These are phyloP conservation scores for Cladosporium sphaerospermum DNA, from an alignment of 2,329 filamentous ascomycete genomes.

Conservation along the genomic window DNA sequence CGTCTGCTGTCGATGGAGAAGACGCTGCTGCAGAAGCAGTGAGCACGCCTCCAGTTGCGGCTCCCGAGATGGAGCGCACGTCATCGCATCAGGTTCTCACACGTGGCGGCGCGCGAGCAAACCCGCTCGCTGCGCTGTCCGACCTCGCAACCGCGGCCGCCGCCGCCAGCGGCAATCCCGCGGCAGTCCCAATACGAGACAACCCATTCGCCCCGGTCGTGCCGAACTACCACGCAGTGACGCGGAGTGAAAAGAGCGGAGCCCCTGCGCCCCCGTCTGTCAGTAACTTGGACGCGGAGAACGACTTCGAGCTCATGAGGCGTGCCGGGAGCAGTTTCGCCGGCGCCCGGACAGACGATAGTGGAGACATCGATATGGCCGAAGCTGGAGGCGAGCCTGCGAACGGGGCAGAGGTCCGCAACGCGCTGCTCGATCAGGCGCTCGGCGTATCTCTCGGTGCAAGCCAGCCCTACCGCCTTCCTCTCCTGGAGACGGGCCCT, in stretches of 20 bases:
- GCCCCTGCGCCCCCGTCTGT: conserved; percentile 42
- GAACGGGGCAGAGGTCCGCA: conserved; percentile 23
- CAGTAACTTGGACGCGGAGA: conserved; percentile 38
- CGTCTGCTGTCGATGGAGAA: conserved; percentile 24
- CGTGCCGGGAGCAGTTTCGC: conserved; percentile 20
- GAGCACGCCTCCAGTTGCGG: conserved; percentile 23
- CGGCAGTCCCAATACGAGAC: conserved; percentile 25
- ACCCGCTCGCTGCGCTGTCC: conserved; percentile 46
- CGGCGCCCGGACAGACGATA: conserved; percentile 11
- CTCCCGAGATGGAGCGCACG: conserved; percentile 54
- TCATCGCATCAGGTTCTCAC: conserved; percentile 52
- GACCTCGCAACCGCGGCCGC: conserved; percentile 46
- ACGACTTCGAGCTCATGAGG: conserved; percentile 45
- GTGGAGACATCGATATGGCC: conserved; percentile 19
- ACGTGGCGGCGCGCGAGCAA: conserved; percentile 42
- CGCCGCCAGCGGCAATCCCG: conserved; percentile 26
- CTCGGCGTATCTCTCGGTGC: conserved; percentile 21
- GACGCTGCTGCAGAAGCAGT: conserved; percentile 19
- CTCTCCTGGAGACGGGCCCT: conserved; percentile 30
- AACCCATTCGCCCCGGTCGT: conserved; percentile 42
- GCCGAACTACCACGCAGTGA: conserved; percentile 40
- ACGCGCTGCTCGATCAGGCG: conserved; percentile 31
- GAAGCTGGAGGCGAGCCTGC: conserved; percentile 15
- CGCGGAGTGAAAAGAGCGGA: conserved; percentile 40
- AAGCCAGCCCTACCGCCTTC: conserved; percentile 29